A percentile compares a stretch with the other conserved stretches of the same genome.
Evolutionary conservation across 805 yeast species (phyloP).

Genomic region (Lachancea meyersii): DNA sequence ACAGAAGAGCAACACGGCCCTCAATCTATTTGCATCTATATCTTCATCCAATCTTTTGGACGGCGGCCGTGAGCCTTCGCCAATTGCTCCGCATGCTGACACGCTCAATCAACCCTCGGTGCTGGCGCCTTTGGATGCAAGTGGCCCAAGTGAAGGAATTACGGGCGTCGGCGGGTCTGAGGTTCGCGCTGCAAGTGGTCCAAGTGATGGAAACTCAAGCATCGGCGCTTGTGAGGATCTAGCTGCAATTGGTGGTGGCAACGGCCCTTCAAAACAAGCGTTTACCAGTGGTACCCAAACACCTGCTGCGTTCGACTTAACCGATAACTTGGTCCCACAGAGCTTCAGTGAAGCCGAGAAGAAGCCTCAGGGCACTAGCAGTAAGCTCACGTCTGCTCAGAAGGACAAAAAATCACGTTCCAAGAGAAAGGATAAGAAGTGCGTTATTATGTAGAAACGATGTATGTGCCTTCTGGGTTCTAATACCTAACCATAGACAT

Average conservation of each 20-base stretch:
- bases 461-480: neutral
- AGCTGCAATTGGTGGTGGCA: neutral
- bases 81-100: neutral
- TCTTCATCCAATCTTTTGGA: neutral
- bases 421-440: slow-evolving; percentile 13
- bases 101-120: slow-evolving; percentile 3
- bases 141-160: neutral
- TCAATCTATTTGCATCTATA: slow-evolving; percentile 5
- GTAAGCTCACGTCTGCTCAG: neutral
- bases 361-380: neutral
- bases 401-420: slow-evolving; percentile 2
- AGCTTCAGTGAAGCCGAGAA: neutral
- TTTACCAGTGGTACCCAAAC: neutral
- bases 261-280: neutral
- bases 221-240: too few relatives aligned
- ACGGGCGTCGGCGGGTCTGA: neutral
- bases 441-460: slow-evolving; percentile 16
- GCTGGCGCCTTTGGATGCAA: neutral
- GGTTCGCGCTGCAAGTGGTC: neutral
- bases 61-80: neutral
- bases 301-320: neutral
- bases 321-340: neutral
- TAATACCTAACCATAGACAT: neutral
- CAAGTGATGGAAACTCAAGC: neutral
- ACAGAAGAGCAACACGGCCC: slow-evolving; percentile 4